A percentile compares a stretch with the other conserved stretches of the same genome.
These are phyloP conservation scores for Saprolegnia parasitica DNA, from an alignment of 352 stramenopile species.

Conservation along the genomic window DNA sequence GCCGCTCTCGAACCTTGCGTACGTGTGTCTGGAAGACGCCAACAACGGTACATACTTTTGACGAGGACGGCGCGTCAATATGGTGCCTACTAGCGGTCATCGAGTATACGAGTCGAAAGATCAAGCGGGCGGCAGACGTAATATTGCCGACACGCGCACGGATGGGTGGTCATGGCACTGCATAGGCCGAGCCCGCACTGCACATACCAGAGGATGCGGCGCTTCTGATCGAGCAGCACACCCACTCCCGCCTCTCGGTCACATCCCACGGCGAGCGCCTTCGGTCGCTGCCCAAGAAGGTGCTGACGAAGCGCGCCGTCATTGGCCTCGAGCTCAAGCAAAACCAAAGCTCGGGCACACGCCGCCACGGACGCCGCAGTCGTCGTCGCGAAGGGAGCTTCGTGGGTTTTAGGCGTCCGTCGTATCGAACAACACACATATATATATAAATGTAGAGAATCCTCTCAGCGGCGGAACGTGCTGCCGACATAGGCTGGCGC, in stretches of 20 bases:
- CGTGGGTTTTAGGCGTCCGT: neutral
- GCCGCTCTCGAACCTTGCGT: neutral
- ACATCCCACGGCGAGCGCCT: conserved; percentile 21
- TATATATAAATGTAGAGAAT: neutral
- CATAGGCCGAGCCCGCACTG: neutral
- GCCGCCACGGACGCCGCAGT: conserved; percentile 6
- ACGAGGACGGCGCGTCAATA: neutral
- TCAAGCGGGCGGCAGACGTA: neutral
- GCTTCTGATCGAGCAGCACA: conserved; percentile 18
- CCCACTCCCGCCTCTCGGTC: neutral
- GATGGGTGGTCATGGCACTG: neutral
- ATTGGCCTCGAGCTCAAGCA: neutral
- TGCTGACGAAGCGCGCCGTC: neutral
- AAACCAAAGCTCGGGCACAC: neutral
- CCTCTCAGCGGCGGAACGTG: conserved; percentile 33
- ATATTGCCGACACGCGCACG: neutral
- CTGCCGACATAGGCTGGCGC: conserved; percentile 46
- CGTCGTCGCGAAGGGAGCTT: conserved; percentile 10
- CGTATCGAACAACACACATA: neutral
- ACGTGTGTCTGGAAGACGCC: neutral
- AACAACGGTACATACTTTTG: neutral
- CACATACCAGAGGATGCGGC: conserved; percentile 14
- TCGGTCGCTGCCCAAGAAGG: conserved; percentile 1
- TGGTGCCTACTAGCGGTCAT: neutral
- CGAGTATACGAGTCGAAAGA: neutral